Evolutionary conservation across 176 grass and related monocot species (phyloP).

Genomic region (Avena sativa): DNA sequence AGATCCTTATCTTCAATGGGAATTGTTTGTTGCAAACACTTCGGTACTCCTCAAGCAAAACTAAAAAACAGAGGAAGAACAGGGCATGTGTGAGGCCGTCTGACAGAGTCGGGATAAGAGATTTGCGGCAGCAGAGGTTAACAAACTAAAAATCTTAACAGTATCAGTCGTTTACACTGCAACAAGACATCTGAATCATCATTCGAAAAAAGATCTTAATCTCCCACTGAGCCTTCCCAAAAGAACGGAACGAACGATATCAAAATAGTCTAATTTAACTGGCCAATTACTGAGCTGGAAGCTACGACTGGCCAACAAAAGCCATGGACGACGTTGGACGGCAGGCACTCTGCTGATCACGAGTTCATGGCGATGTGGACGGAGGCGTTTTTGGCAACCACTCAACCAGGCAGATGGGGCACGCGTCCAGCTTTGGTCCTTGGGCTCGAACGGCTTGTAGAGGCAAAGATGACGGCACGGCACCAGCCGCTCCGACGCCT

Average conservation of each 20-base stretch:
- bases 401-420: constrained; percentile 48
- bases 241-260: not conserved
- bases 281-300: not conserved
- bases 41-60: too few relatives aligned
- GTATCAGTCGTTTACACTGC: not conserved
- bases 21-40: too few relatives aligned
- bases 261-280: not conserved
- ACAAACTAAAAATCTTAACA: not conserved
- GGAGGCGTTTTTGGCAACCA: constrained; percentile 47
- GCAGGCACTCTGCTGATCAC: constrained; percentile 17
- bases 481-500: constrained; percentile 58
- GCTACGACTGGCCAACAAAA: not conserved
- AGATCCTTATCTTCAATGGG: too few relatives aligned
- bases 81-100: too few relatives aligned
- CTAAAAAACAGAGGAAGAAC: too few relatives aligned
- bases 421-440: constrained; percentile 3
- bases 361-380: constrained; percentile 25
- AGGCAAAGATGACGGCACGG: constrained; percentile 72
- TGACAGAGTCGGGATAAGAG: too few relatives aligned
- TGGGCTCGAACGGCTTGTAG: constrained; percentile 54
- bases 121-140: too few relatives aligned
- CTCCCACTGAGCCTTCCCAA: not conserved
- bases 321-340: not conserved
- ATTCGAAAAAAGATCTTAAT: too few relatives aligned
- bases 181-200: too few relatives aligned